A percentile compares a stretch with the other conserved stretches of the same genome.
These are phyloP conservation scores for Coniochaeta sp. DNA, from an alignment of 2,329 filamentous ascomycete genomes.

Conservation along the genomic window DNA sequence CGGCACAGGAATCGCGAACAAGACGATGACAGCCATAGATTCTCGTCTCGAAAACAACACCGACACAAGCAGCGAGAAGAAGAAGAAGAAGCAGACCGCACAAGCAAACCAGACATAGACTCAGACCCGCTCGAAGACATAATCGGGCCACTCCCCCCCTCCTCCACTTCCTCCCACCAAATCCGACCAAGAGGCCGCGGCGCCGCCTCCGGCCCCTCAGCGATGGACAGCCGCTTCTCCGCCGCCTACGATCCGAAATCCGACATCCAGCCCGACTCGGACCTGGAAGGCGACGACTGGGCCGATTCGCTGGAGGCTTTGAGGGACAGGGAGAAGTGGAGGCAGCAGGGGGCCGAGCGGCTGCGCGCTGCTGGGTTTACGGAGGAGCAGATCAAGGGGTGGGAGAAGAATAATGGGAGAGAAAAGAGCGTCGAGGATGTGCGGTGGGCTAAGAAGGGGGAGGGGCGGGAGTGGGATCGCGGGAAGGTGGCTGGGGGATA, in stretches of 20 bases:
- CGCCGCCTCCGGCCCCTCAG: slow-evolving; percentile 48
- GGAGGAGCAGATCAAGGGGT: slow-evolving; percentile 64
- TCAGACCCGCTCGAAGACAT: slow-evolving; percentile 71
- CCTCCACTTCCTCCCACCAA: slow-evolving; percentile 25
- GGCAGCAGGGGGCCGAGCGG: slow-evolving; percentile 65
- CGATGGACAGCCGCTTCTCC: slow-evolving; percentile 77
- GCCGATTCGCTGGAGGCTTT: slow-evolving; percentile 71
- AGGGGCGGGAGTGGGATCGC: slow-evolving; percentile 54
- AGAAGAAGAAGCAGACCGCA: too few species aligned
- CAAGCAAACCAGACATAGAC: slow-evolving; percentile 25
- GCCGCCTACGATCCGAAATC: slow-evolving; percentile 49
- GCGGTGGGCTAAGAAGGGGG: slow-evolving; percentile 62
- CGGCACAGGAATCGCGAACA: not conserved
- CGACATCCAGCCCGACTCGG: slow-evolving; percentile 46
- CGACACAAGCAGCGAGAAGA: not conserved
- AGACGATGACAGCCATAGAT: not conserved
- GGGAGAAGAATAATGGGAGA: slow-evolving; percentile 61
- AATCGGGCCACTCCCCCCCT: slow-evolving; percentile 64
- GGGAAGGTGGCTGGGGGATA: slow-evolving; percentile 31
- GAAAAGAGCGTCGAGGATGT: slow-evolving; percentile 58
- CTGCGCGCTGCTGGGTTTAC: slow-evolving; percentile 72
- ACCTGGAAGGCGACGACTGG: slow-evolving; percentile 59
- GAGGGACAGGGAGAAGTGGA: slow-evolving; percentile 73
- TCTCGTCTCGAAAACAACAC: slow-evolving; percentile 7
- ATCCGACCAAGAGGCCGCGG: slow-evolving; percentile 64